Conservation (phyloP, 345 rosid genomes). For the Acer negundo region DNA sequence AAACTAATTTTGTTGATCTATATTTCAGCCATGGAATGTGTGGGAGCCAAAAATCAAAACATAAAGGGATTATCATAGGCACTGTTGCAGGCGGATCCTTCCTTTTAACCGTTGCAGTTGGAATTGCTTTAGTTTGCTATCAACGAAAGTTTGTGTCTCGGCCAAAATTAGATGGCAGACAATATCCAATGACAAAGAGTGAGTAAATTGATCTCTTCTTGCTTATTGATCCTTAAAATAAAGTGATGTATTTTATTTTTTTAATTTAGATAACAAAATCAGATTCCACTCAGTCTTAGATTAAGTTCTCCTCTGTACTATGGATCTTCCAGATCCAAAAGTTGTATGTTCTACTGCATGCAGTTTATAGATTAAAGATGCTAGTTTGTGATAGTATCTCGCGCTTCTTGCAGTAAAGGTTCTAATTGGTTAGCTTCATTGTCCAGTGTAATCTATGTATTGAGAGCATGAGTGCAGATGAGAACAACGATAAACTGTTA, state of each 20-base stretch:
- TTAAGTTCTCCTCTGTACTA: background rate
- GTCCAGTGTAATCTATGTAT: background rate
- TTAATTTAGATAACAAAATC: background rate
- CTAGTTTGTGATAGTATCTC: background rate
- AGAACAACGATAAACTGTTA: background rate
- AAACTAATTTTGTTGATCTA: slow-evolving; percentile 9
- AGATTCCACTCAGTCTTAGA: background rate
- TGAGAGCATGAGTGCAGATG: background rate
- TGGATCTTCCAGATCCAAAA: background rate
- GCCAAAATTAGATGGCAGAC: slow-evolving; percentile 29
- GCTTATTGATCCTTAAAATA: background rate
- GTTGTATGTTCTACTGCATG: background rate
- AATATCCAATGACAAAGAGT: slow-evolving; percentile 42
- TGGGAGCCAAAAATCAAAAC: slow-evolving; percentile 15
- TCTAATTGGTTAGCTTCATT: background rate
- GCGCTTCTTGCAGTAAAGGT: background rate
- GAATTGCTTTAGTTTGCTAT: slow-evolving; percentile 29
- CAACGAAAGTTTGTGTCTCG: slow-evolving; percentile 25
- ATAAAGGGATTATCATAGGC: slow-evolving; percentile 37
- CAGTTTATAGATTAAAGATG: background rate
- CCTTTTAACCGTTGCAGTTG: slow-evolving; percentile 35
- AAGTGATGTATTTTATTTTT: background rate
- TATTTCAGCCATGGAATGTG: slow-evolving; percentile 49
- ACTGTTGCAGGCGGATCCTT: slow-evolving; percentile 42
- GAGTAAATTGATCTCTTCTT: slow-evolving; percentile 30